Conservation (phyloP, 2,329 filamentous ascomycete species). For the Metarhizium anisopliae region DNA sequence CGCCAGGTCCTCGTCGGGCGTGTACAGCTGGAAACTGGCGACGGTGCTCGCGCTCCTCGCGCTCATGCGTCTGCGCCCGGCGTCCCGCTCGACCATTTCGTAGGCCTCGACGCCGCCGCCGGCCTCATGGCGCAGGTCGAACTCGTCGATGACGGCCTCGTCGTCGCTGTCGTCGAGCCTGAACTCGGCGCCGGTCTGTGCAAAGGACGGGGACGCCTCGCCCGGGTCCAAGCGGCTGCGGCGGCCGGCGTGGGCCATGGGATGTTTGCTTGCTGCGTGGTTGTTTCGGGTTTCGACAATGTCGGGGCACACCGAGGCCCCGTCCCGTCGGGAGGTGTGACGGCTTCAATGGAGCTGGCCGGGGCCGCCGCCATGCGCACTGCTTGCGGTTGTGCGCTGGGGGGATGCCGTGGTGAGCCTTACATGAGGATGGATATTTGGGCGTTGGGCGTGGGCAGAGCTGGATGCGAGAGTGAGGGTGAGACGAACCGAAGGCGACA, state of each 20-base stretch:
- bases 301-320: not conserved
- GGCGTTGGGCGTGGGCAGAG: too few species aligned
- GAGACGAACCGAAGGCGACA: not conserved
- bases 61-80: constrained; percentile 2
- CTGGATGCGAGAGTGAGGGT: too few species aligned
- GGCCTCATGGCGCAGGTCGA: too few species aligned
- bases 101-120: constrained; percentile 16
- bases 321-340: not conserved
- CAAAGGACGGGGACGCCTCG: constrained; percentile 26
- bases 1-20: constrained; percentile 59
- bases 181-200: constrained; percentile 29
- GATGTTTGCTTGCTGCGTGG: too few species aligned
- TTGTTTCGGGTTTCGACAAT: too few species aligned
- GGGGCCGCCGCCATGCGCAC: not conserved
- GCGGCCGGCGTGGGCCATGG: constrained; percentile 6
- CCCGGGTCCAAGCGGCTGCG: constrained; percentile 13
- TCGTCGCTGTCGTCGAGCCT: constrained; percentile 25
- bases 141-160: constrained; percentile 11
- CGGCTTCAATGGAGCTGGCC: not conserved
- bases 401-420: too few species aligned
- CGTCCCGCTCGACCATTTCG: constrained; percentile 22
- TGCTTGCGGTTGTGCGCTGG: too few species aligned
- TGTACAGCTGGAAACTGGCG: constrained; percentile 34
- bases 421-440: too few species aligned
- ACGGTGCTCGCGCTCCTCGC: constrained; percentile 20